A percentile compares a stretch with the other conserved stretches of the same genome.
phyloP scores from a whole-genome alignment of 768 basidiomycete genomes.

The Gloeopeniophorella convolvens region DNA sequence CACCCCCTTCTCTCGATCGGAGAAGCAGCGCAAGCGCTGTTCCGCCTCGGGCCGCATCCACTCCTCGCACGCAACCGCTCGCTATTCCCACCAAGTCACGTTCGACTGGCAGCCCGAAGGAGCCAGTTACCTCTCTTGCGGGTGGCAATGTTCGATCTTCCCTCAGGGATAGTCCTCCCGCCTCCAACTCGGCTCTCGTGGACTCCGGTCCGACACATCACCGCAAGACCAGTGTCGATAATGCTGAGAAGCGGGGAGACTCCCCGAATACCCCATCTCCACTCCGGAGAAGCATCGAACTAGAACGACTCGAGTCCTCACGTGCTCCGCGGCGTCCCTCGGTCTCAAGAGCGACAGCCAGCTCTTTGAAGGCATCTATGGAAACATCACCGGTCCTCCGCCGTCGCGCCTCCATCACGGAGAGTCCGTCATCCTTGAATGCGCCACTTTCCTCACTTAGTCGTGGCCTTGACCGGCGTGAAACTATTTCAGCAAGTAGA shows the following conservation, averaged over 20 bases:
- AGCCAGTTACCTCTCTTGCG: conserved; percentile 33
- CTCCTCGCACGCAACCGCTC: conserved; percentile 21
- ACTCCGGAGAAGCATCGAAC: conserved; percentile 50
- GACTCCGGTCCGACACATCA: conserved; percentile 41
- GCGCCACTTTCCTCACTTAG: not conserved
- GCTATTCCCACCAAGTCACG: conserved; percentile 42
- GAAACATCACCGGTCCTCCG: conserved; percentile 15
- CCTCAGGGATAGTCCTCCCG: conserved; percentile 35
- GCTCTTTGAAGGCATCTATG: conserved; percentile 28
- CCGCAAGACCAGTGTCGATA: conserved; percentile 38
- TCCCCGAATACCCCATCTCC: conserved; percentile 56
- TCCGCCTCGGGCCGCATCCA: conserved; percentile 19
- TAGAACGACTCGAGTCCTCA: conserved; percentile 42
- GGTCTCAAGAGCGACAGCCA: conserved; percentile 33
- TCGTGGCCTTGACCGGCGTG: conserved; percentile 20
- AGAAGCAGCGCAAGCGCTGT: conserved; percentile 21
- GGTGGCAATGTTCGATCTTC: conserved; percentile 37
- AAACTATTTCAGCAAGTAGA: conserved; percentile 19
- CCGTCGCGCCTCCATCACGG: conserved; percentile 21
- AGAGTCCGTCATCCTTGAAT: conserved; percentile 2
- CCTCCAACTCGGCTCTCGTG: conserved; percentile 40
- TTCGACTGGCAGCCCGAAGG: conserved; percentile 48
- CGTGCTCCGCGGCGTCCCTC: conserved; percentile 43
- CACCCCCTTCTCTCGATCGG: conserved; percentile 22
- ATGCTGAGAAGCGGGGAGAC: conserved; percentile 44